A percentile compares a stretch with the other conserved stretches of the same genome.
These are phyloP conservation scores for Abrus pulchellus DNA, from an alignment of 306 rosid species.

Conservation along the genomic window DNA sequence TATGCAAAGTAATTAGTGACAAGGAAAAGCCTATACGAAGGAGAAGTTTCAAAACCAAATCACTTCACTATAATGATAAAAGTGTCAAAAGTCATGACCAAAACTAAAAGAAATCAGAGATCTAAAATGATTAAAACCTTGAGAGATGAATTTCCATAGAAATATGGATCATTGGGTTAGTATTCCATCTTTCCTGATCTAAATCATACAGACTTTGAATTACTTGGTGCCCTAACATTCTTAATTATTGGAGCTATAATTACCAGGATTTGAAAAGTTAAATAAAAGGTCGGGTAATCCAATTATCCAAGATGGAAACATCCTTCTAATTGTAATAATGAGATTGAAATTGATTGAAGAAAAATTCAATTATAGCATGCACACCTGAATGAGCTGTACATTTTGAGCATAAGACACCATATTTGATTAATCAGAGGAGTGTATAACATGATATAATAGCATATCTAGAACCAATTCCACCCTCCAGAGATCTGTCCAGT, in stretches of 20 bases:
- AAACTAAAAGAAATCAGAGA: background rate
- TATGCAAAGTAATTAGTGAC: background rate
- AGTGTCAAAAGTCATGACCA: background rate
- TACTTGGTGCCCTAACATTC: background rate
- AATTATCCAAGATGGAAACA: conserved; percentile 36
- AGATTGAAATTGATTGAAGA: conserved; percentile 14
- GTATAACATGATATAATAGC: conserved; percentile 40
- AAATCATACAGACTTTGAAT: conserved; percentile 11
- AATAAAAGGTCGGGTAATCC: background rate
- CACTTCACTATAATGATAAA: background rate
- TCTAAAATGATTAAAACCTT: background rate
- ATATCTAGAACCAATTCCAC: conserved; percentile 39
- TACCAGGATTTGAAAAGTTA: background rate
- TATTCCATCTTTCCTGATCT: conserved; percentile 7
- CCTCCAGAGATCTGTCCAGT: conserved; percentile 37
- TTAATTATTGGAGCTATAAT: conserved; percentile 8
- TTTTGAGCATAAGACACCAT: conserved; percentile 28
- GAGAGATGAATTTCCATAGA: background rate
- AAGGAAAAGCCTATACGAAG: background rate
- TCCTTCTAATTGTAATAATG: conserved; percentile 20
- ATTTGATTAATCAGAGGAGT: conserved; percentile 39
- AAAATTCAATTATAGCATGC: conserved; percentile 46
- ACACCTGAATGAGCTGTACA: conserved; percentile 61
- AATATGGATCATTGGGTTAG: background rate
- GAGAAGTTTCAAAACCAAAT: background rate